Evolutionary conservation across 2,329 filamentous ascomycete genomes (phyloP).

Genomic region (Sclerotinia borealis): DNA sequence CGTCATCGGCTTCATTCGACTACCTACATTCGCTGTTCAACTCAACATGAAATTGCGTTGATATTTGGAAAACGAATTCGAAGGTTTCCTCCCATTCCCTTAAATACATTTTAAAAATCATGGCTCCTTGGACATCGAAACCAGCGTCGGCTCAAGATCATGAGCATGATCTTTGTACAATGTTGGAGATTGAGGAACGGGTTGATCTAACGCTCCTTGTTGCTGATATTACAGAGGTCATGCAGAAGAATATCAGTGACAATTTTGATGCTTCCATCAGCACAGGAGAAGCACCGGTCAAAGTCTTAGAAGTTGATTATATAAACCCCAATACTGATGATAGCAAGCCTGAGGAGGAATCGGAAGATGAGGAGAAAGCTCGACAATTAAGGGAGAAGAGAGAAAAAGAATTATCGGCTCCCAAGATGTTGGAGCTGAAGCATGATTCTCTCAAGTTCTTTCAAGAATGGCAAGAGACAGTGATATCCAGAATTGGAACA

Average conservation of each 20-base stretch:
- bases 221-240: conserved; percentile 47
- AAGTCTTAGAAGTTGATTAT: conserved; percentile 30
- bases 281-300: conserved; percentile 25
- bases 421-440: conserved; percentile 58
- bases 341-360: conserved; percentile 28
- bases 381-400: conserved; percentile 32
- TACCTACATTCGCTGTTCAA: neutral
- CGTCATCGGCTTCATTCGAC: conserved; percentile 5
- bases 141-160: conserved; percentile 13
- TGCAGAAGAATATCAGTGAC: conserved; percentile 46
- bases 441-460: conserved; percentile 65
- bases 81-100: neutral
- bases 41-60: neutral
- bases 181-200: conserved; percentile 30
- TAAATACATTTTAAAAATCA: conserved; percentile 8
- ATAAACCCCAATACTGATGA: conserved; percentile 35
- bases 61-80: neutral
- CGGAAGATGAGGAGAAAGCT: conserved; percentile 30
- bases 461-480: conserved; percentile 69
- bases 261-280: conserved; percentile 41
- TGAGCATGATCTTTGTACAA: conserved; percentile 27
- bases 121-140: conserved; percentile 18
- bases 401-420: conserved; percentile 44
- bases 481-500: conserved; percentile 66
- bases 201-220: conserved; percentile 47